phyloP scores from a whole-genome alignment of 208 protist genomes.

The Acanthamoeba lenticulata region DNA sequence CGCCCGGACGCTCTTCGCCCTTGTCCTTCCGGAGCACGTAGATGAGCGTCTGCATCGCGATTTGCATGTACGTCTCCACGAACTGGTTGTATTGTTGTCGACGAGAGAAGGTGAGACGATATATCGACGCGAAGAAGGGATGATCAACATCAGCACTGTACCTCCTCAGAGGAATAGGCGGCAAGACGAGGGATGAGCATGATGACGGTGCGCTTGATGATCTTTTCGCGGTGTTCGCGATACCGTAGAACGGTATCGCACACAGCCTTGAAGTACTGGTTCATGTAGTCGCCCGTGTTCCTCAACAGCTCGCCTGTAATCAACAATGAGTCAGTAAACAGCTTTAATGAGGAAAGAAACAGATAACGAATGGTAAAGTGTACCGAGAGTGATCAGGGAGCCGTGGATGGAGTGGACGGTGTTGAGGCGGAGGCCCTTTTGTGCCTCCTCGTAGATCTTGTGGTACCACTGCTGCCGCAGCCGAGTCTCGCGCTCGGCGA shows the following conservation, averaged over 20 bases:
- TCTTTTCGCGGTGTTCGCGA: constrained; percentile 74
- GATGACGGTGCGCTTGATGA: constrained; percentile 82
- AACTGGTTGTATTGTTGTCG: constrained; percentile 25
- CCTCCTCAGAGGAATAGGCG: constrained; percentile 74
- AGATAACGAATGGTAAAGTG: background rate
- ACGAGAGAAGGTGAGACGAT: background rate
- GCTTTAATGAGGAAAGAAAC: background rate
- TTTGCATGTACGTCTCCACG: constrained; percentile 63
- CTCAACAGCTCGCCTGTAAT: constrained; percentile 77
- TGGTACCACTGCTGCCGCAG: constrained; percentile 84
- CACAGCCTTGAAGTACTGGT: constrained; percentile 74
- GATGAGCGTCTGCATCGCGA: constrained; percentile 55
- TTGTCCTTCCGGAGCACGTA: constrained; percentile 15
- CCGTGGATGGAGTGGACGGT: constrained; percentile 84
- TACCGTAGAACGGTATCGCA: constrained; percentile 83
- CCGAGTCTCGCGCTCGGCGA: constrained; percentile 81
- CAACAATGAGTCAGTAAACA: background rate
- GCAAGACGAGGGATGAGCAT: constrained; percentile 81
- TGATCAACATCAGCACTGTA: constrained; percentile 31
- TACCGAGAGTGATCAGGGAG: constrained; percentile 80
- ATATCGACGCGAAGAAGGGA: background rate
- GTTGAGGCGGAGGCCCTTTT: constrained; percentile 73
- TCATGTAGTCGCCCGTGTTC: constrained; percentile 78
- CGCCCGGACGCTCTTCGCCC: constrained; percentile 66
- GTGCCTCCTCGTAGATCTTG: constrained; percentile 85